These are phyloP conservation scores for Yarrowia sp. DNA, from an alignment of 805 yeast species.

Conservation along the genomic window DNA sequence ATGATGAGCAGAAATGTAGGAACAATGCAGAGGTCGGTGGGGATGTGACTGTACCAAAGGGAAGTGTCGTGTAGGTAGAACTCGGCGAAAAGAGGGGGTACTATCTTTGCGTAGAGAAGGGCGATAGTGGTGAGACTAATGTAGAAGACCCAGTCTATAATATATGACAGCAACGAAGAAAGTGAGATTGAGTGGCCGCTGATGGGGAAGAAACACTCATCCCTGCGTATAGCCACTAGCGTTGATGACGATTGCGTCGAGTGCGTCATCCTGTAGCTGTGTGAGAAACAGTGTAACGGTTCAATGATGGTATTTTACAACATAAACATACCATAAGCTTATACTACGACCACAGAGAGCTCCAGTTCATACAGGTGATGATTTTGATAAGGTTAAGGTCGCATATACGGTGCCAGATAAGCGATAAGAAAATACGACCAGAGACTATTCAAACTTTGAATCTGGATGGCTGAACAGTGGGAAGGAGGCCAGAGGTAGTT, in stretches of 20 bases:
- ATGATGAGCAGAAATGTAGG: background rate
- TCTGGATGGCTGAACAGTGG: background rate
- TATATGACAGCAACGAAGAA: background rate
- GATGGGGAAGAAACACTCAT: background rate
- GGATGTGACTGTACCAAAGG: background rate
- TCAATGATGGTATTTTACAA: background rate
- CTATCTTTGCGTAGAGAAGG: background rate
- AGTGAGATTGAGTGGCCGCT: background rate
- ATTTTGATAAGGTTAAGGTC: background rate
- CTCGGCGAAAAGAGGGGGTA: background rate
- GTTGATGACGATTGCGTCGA: background rate
- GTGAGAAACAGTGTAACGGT: background rate
- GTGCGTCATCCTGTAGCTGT: background rate
- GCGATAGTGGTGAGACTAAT: background rate
- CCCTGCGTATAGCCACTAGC: constrained; percentile 9
- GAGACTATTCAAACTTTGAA: background rate
- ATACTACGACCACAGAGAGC: background rate
- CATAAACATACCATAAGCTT: background rate
- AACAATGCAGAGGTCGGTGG: background rate
- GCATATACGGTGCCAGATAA: background rate
- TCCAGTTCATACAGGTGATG: background rate
- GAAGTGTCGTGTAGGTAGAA: background rate
- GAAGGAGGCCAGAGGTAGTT: too few relatives aligned
- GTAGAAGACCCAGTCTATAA: background rate
- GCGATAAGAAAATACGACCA: background rate